phyloP scores from a whole-genome alignment of 352 stramenopile genomes.

The Pythium chondricola region DNA sequence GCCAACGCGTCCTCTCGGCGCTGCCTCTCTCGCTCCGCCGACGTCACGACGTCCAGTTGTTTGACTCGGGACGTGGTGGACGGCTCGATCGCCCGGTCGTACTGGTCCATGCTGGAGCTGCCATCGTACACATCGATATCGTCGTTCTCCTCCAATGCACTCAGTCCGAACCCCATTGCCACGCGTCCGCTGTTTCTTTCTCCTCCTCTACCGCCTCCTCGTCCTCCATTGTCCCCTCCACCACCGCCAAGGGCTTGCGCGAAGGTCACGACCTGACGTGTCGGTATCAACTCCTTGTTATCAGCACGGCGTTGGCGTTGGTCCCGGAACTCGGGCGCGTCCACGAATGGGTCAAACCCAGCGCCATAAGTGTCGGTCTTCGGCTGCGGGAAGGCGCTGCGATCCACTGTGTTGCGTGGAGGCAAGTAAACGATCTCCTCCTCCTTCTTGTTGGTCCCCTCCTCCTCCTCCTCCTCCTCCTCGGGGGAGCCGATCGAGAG shows the following conservation, averaged over 20 bases:
- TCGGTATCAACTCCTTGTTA: constrained; percentile 17
- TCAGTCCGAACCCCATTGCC: constrained; percentile 53
- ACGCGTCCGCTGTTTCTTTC: constrained; percentile 28
- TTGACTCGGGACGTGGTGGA: constrained; percentile 1
- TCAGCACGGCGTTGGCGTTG: constrained; percentile 35
- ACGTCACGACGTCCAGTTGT: constrained; percentile 16
- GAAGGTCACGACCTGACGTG: constrained; percentile 66
- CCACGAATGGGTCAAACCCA: constrained; percentile 69
- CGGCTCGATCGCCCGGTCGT: constrained; percentile 53
- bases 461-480: constrained; percentile 2
- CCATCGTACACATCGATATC: constrained; percentile 78
- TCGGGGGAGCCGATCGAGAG: constrained; percentile 17
- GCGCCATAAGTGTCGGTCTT: constrained; percentile 75
- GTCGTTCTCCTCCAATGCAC: constrained; percentile 79
- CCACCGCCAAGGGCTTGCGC: constrained; percentile 39
- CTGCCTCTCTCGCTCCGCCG: constrained; percentile 25
- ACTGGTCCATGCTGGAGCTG: constrained; percentile 54
- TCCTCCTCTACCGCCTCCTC: constrained; percentile 7
- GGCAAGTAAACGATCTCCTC: constrained; percentile 48
- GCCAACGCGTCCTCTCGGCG: constrained; percentile 14
- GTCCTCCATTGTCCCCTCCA: neutral
- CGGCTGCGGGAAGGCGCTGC: constrained; percentile 48
- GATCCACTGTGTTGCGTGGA: constrained; percentile 48
- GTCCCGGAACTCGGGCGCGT: constrained; percentile 63
- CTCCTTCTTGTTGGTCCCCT: constrained; percentile 7